Evolutionary conservation across 75 land plant species (phyloP), one percentile per base, ranked within the genome.

Genomic region (Pinus tabuliformis): DNA sequence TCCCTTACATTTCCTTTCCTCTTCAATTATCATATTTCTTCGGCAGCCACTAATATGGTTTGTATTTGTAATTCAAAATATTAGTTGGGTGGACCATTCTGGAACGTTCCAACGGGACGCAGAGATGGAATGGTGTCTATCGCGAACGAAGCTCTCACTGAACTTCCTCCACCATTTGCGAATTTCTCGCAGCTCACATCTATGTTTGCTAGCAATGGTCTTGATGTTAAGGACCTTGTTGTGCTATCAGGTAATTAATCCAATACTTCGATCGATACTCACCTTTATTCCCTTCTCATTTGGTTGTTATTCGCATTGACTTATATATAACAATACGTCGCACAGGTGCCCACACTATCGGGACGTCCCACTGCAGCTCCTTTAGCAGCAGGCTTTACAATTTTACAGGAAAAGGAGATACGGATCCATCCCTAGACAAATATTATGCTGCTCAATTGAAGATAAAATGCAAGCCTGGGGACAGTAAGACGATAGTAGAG

Each of bases 371-470:
- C 33, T 33, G 33, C 33, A 33, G 33, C 33, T 33, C 33, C 33
- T 33, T 33, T 33, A 33, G 33, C 33, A 33, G 2, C 33, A 60
- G 95, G 3, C 84, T 92, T 33, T 90, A 86, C 86, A 87, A 92
- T 73, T 92, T 89, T 80, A 74, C 73, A 5, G 87, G 92, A 0
- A 79, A 45, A 6, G 89, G 92, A 3, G 83, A 75, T 36, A 66
- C 79, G 3, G 92, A 90, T 63, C 89, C 87, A 0, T 37, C 82
- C 24, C 70, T 90, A 30, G 87, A 87, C 74, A 83, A 76, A 8
- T 78, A 76, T 20, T 86, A 90, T 72, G 87, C 85, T 0, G 81
- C 80, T 1, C 70, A 64, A 30, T 79, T 85, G 21, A 80, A 75
- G 68, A 80, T 36, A 33, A 84, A 84, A 62, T 88, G 90, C 83